Conservation (phyloP, 495 filamentous ascomycete genomes). For the Ramalina peruviana region DNA sequence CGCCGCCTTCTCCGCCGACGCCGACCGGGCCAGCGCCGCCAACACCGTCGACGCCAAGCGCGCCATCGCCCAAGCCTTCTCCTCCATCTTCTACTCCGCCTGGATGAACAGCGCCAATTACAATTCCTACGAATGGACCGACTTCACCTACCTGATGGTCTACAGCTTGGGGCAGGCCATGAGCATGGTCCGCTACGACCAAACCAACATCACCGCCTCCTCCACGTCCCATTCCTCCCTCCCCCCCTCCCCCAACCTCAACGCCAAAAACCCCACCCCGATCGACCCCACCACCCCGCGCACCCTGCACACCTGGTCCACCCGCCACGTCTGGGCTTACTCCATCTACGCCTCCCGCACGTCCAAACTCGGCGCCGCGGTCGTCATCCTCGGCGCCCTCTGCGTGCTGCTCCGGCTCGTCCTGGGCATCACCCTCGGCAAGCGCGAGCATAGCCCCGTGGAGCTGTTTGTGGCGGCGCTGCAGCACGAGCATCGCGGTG, state of each 20-base stretch:
- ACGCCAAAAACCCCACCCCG: not conserved
- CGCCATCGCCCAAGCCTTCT: slow-evolving; percentile 2
- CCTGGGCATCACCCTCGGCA: not conserved
- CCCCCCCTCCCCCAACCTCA: not conserved
- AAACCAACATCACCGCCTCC: slow-evolving; percentile 4
- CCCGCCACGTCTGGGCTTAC: slow-evolving; percentile 16
- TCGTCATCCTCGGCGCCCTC: slow-evolving; percentile 3
- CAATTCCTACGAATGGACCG: not conserved
- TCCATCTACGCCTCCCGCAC: slow-evolving; percentile 10
- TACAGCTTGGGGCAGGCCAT: slow-evolving; percentile 10
- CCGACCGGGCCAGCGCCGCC: not conserved
- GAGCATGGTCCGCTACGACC: slow-evolving; percentile 9
- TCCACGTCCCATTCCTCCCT: not conserved
- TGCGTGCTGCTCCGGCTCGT: slow-evolving; percentile 7
- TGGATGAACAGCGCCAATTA: not conserved
- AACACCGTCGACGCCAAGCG: slow-evolving; percentile 4
- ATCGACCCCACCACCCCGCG: not conserved
- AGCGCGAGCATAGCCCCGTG: slow-evolving; percentile 5
- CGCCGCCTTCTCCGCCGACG: slow-evolving; percentile 15
- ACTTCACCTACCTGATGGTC: not conserved
- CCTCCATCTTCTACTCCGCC: not conserved
- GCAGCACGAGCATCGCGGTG: slow-evolving; percentile 3
- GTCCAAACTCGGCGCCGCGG: slow-evolving; percentile 12
- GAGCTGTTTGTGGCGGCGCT: slow-evolving; percentile 12
- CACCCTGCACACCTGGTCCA: slow-evolving; percentile 6